These are phyloP conservation scores for Aspergillus baeticus DNA, from an alignment of 495 filamentous ascomycete species.

Conservation along the genomic window DNA sequence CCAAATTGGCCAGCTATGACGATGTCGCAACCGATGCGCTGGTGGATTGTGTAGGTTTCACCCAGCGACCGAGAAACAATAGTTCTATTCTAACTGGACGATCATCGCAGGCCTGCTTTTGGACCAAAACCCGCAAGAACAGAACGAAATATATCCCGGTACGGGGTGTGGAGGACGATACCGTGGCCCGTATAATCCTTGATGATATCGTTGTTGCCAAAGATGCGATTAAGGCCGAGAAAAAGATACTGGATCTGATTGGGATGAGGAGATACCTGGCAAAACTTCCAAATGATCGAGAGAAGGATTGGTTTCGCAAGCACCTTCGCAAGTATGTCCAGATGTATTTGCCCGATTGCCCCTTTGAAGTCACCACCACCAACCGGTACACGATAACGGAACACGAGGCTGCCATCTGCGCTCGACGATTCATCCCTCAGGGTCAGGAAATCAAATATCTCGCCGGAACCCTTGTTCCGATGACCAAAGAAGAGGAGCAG, in stretches of 20 bases:
- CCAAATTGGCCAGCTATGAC: constrained; percentile 88
- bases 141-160: constrained; percentile 80
- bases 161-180: constrained; percentile 77
- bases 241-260: constrained; percentile 65
- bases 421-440: constrained; percentile 70
- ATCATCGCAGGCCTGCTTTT: constrained; percentile 75
- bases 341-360: constrained; percentile 88
- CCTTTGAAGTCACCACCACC: constrained; percentile 90
- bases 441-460: constrained; percentile 90
- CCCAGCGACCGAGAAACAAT: background rate
- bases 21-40: constrained; percentile 95
- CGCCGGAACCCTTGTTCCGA: constrained; percentile 80
- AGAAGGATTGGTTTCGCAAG: constrained; percentile 82
- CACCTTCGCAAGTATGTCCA: constrained; percentile 90
- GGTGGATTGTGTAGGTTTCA: constrained; percentile 78
- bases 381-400: constrained; percentile 92
- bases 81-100: constrained; percentile 19
- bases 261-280: constrained; percentile 71
- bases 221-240: constrained; percentile 65
- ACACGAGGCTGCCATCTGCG: constrained; percentile 85
- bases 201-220: constrained; percentile 73
- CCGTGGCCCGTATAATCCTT: constrained; percentile 75
- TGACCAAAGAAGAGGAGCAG: constrained; percentile 86
- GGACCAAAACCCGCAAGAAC: constrained; percentile 95
- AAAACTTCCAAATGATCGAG: constrained; percentile 66